Percentiles rank a stretch among this genome's conserved stretches.
These are phyloP conservation scores for Elongisporangium prolatum DNA, from an alignment of 352 stramenopile species.

Conservation along the genomic window DNA sequence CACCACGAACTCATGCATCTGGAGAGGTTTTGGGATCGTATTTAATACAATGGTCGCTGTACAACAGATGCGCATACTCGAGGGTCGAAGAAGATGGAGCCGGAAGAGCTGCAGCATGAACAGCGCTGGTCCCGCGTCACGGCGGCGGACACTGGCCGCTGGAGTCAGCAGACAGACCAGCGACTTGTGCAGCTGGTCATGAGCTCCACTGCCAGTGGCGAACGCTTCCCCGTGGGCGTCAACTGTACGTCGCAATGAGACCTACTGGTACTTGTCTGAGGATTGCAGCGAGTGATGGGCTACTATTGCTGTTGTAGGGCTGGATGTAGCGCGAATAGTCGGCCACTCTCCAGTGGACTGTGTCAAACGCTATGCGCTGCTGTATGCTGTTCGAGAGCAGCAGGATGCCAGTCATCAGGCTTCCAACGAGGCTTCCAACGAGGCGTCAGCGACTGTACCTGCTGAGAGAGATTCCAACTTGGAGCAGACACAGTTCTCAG, in stretches of 20 bases:
- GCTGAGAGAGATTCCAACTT: slow-evolving; percentile 14
- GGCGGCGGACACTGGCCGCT: slow-evolving; percentile 28
- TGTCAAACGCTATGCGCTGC: slow-evolving; percentile 72
- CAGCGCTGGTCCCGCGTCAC: slow-evolving; percentile 65
- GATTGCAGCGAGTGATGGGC: background rate
- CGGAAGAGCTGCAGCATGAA: slow-evolving; percentile 54
- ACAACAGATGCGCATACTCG: slow-evolving; percentile 2
- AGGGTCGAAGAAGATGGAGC: slow-evolving; percentile 14
- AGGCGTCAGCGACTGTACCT: slow-evolving; percentile 15
- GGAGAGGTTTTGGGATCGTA: slow-evolving; percentile 10
- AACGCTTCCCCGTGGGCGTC: slow-evolving; percentile 78
- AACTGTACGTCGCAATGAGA: slow-evolving; percentile 54
- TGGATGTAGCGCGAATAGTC: slow-evolving; percentile 60
- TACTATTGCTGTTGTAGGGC: slow-evolving; percentile 25
- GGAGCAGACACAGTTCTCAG: slow-evolving; percentile 12
- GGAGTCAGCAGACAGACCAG: slow-evolving; percentile 48
- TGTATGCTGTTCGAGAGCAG: slow-evolving; percentile 44
- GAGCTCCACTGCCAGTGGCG: slow-evolving; percentile 61
- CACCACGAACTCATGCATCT: background rate
- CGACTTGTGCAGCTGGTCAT: slow-evolving; percentile 57
- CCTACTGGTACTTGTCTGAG: no score
- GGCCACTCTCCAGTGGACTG: slow-evolving; percentile 68
- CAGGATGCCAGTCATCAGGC: background rate
- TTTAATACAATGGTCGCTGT: slow-evolving; percentile 1
- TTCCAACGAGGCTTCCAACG: background rate